Base-by-base conservation (phyloP, 257 asterid genomes). In the Coffea canephora region DNA sequence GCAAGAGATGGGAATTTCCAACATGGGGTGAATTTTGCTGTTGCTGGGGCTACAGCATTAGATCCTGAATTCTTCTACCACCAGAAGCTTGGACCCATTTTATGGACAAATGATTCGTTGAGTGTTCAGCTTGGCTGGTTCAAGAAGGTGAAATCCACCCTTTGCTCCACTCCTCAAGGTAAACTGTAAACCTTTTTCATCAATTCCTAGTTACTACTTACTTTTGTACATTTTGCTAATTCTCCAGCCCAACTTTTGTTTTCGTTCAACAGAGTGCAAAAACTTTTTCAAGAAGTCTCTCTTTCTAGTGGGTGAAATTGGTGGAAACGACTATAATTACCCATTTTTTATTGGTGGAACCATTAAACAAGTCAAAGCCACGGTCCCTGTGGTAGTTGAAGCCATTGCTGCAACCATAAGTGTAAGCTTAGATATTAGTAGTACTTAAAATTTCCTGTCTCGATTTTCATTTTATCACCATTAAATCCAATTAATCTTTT, bases 251-350 rank as follows among this genome's bases (percentile, higher is more conserved):
- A 64, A 65, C 0, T 1, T 48, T 1, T 13, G 70, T 16, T 5
- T 34, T 11, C 1, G 57, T 21, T 5, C 55, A 11, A 41, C 88
- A 94, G 98, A 88, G 54, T 92, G 97, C 74, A 80, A 82, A 23
- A 82, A 84, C 0, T 84, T 86, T 45, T 90, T 94, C 7, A 85
- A 79, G 57, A 86, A 81, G 67, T 88, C 95, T 25, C 84, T 94
- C 2, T 94, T 94, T 82, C 81, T 94, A 5, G 93, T 94, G 81
- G 98, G 98, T 48, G 98, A 94, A 85, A 94, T 94, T 7, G 98
- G 98, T 52, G 97, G 96, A 67, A 94, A 94, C 87, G 98, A 94
- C 87, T 91, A 86, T 87, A 94, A 94, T 86, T 92, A 91, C 80
- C 94, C 89, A 0, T 92, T 86, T 81, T 88, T 94, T 73, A 82